These are phyloP conservation scores for Spathaspora sp. DNA, from an alignment of 805 yeast species.

Conservation along the genomic window DNA sequence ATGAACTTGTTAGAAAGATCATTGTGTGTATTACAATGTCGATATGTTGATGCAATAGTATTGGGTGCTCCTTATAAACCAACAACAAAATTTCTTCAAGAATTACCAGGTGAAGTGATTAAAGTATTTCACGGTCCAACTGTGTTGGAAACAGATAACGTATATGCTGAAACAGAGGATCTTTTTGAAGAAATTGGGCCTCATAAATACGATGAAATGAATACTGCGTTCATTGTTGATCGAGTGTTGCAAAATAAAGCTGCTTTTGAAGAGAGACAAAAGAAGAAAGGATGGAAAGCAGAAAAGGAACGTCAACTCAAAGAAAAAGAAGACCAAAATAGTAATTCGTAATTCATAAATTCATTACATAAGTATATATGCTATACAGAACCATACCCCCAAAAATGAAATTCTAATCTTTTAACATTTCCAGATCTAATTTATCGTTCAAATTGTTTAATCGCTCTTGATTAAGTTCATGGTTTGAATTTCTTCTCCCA, in stretches of 20 bases:
- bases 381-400: not conserved
- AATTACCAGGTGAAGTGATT: slow-evolving; percentile 35
- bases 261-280: slow-evolving; percentile 81
- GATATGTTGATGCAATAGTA: slow-evolving; percentile 74
- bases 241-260: slow-evolving; percentile 68
- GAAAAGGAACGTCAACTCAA: slow-evolving; percentile 36
- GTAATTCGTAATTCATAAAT: not conserved
- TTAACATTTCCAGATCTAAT: slow-evolving; percentile 13
- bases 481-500: slow-evolving; percentile 39
- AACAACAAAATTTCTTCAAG: slow-evolving; percentile 31
- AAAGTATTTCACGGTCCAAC: slow-evolving; percentile 62
- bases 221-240: slow-evolving; percentile 66
- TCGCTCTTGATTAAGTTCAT: slow-evolving; percentile 27
- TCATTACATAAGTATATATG: not conserved
- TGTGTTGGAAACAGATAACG: slow-evolving; percentile 15
- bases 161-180: slow-evolving; percentile 30
- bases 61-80: slow-evolving; percentile 65
- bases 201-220: slow-evolving; percentile 63
- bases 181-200: slow-evolving; percentile 41
- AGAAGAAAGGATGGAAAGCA: slow-evolving; percentile 79
- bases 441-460: slow-evolving; percentile 19
- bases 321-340: slow-evolving; percentile 7
- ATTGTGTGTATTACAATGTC: slow-evolving; percentile 83
- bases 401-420: not conserved
- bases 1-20: slow-evolving; percentile 88